Evolutionary conservation across 371 early-diverging fungal species (phyloP).

Genomic region (Basidiobolus meristosporus): DNA sequence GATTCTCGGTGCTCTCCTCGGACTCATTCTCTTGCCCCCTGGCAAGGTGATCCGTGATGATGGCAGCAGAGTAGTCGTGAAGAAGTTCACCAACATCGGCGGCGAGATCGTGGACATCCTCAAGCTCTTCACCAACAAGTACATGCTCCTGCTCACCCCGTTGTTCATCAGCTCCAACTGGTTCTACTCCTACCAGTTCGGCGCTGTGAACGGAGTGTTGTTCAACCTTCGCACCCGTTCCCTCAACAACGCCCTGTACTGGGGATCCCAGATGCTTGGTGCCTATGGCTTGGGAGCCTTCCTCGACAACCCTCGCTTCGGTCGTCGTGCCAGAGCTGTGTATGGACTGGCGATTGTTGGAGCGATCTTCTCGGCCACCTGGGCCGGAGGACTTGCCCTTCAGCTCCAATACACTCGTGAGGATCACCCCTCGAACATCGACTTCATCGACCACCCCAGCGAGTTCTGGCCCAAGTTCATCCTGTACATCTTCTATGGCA

Average conservation of each 20-base stretch:
- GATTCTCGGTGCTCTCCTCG: conserved; percentile 29
- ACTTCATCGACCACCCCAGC: conserved; percentile 14
- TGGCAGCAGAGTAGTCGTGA: conserved; percentile 29
- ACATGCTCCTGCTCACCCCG: too few species aligned
- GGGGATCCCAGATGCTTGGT: conserved; percentile 32
- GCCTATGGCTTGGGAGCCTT: conserved; percentile 42
- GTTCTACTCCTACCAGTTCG: too few species aligned
- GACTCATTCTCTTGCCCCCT: conserved; percentile 31
- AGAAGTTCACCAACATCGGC: conserved; percentile 22
- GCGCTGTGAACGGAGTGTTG: too few species aligned
- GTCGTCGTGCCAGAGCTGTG: conserved; percentile 26
- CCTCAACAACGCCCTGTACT: too few species aligned
- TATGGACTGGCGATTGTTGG: conserved; percentile 20
- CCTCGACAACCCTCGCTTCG: conserved; percentile 20
- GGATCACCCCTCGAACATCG: conserved; percentile 7
- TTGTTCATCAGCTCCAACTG: too few species aligned
- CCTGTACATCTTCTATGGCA: conserved; percentile 42
- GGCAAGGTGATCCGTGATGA: conserved; percentile 31
- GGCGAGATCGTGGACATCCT: conserved; percentile 31
- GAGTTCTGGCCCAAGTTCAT: conserved; percentile 36
- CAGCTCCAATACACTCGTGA: conserved; percentile 22
- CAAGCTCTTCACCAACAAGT: conserved; percentile 42
- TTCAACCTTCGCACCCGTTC: too few species aligned
- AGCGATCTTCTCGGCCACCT: conserved; percentile 24
- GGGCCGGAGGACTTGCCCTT: conserved; percentile 36